Evolutionary conservation across 1,284 basidiomycete genomes (phyloP), one percentile per base, ranked within the genome.

Genomic region (Filobasidium uniguttulatum): DNA sequence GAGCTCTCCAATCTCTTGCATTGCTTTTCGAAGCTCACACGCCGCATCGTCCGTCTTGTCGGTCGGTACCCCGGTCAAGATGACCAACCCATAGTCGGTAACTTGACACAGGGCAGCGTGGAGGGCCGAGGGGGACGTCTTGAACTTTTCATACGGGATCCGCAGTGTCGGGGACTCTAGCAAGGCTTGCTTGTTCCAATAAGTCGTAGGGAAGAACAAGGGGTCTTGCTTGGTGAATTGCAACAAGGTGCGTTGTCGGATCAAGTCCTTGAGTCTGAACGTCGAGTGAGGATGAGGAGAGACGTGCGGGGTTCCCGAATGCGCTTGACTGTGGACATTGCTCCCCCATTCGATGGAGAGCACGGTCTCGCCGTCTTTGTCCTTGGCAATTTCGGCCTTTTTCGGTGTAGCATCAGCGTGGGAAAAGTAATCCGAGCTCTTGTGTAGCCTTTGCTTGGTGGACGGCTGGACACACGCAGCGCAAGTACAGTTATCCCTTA

Each of bases 391-490:
- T 7, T 36, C 31, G 6, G 44, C 20, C 5, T 46, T 29, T 8
- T 29, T 20, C 8, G 15, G 59, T 62, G 6, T 58, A 62, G 33
- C 64, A 31, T 71, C 73, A 49, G 72, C 72, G 50, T 73, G 75
- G 1, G 74, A 68, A 59, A 76, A 71, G 51, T 72, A 72, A 46
- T 76, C 62, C 73, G 53, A 0, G 76, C 46, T 73, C 4, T 69
- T 84, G 62, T 82, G 81, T 1, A 88, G 72, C 56, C 85, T 85
- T 66, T 90, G 86, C 9, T 69, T 70, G 0, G 82, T 85, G n/a
- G 77, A 75, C 0, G 81, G 77, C 60, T 90, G 81, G 5, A 87
- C 71, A 53, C 81, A 84, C 7, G 69, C 60, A 0, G 67, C 59
- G 55, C 78, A 78, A 31, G 70, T 70, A 57, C 79, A 81, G 0